phyloP scores from a whole-genome alignment of 2,329 filamentous ascomycete genomes.

The Juglanconis sp. region DNA sequence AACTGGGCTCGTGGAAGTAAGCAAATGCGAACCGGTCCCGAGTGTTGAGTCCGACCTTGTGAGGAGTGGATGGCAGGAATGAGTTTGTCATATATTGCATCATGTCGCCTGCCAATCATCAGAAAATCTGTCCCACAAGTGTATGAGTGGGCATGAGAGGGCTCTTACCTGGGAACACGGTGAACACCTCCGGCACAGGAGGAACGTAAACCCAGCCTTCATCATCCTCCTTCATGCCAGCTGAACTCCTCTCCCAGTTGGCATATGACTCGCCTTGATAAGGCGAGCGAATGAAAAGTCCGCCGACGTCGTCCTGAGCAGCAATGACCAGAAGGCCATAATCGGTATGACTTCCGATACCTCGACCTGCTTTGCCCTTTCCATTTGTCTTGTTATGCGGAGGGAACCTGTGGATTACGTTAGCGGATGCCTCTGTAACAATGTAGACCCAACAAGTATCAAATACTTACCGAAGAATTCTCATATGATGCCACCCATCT shows the following conservation, averaged over 20 bases:
- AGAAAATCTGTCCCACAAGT: neutral
- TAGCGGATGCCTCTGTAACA: neutral
- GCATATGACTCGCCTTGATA: slow-evolving; percentile 36
- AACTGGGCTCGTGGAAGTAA: slow-evolving; percentile 51
- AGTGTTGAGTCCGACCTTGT: slow-evolving; percentile 49
- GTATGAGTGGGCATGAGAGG: neutral
- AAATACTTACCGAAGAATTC: slow-evolving; percentile 39
- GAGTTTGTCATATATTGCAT: slow-evolving; percentile 49
- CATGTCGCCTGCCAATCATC: slow-evolving; percentile 40
- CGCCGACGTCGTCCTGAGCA: slow-evolving; percentile 47
- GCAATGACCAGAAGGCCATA: slow-evolving; percentile 51
- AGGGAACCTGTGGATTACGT: slow-evolving; percentile 28
- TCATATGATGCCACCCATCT: slow-evolving; percentile 51
- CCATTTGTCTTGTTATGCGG: slow-evolving; percentile 38
- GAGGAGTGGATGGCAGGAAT: slow-evolving; percentile 43
- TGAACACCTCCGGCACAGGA: slow-evolving; percentile 41
- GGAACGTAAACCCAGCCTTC: slow-evolving; percentile 47
- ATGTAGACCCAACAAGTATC: neutral
- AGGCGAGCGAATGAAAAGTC: slow-evolving; percentile 45
- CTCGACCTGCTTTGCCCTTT: slow-evolving; percentile 46
- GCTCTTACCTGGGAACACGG: slow-evolving; percentile 44
- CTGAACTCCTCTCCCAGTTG: slow-evolving; percentile 44
- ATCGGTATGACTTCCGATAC: slow-evolving; percentile 51
- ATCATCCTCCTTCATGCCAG: slow-evolving; percentile 42
- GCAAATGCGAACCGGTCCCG: slow-evolving; percentile 46